Evolutionary conservation across 2,329 filamentous ascomycete genomes (phyloP).

Genomic region (Thielaviopsis euricoi): DNA sequence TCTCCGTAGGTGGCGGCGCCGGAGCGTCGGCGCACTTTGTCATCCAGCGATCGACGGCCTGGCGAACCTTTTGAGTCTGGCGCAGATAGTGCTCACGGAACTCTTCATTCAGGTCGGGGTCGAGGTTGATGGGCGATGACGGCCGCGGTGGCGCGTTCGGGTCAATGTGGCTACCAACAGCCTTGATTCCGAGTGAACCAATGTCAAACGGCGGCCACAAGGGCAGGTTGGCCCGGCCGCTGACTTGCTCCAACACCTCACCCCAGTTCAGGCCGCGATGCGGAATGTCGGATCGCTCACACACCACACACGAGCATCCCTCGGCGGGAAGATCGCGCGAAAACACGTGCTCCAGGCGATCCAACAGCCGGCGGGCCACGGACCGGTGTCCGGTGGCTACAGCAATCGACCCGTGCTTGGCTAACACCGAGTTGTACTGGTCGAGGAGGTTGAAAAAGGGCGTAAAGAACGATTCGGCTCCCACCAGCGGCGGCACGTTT

Average conservation of each 20-base stretch:
- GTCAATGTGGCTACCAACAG: conserved; percentile 39
- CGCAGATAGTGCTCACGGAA: conserved; percentile 83
- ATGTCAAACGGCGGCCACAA: conserved; percentile 79
- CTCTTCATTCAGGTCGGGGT: conserved; percentile 87
- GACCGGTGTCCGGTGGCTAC: conserved; percentile 92
- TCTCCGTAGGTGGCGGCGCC: conserved; percentile 64
- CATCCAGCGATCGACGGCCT: conserved; percentile 84
- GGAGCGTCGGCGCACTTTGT: conserved; percentile 59
- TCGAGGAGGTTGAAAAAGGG: conserved; percentile 72
- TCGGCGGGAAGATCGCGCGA: conserved; percentile 78
- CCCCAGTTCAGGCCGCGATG: conserved; percentile 78
- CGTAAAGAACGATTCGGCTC: conserved; percentile 60
- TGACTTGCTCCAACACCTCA: conserved; percentile 84
- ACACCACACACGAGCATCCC: conserved; percentile 76
- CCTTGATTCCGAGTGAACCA: conserved; percentile 42
- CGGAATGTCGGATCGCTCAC: conserved; percentile 43
- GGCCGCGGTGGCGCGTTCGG: conserved; percentile 43
- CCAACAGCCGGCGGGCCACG: conserved; percentile 75
- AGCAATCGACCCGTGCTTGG: conserved; percentile 73
- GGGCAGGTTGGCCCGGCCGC: conserved; percentile 71
- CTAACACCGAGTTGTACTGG: conserved; percentile 68
- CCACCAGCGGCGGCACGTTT: conserved; percentile 46
- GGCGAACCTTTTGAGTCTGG: conserved; percentile 81
- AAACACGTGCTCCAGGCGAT: conserved; percentile 87
- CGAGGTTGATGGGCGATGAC: conserved; percentile 54